These are phyloP conservation scores for Phytophthora litchii DNA, from an alignment of 352 stramenopile species.

Conservation along the genomic window DNA sequence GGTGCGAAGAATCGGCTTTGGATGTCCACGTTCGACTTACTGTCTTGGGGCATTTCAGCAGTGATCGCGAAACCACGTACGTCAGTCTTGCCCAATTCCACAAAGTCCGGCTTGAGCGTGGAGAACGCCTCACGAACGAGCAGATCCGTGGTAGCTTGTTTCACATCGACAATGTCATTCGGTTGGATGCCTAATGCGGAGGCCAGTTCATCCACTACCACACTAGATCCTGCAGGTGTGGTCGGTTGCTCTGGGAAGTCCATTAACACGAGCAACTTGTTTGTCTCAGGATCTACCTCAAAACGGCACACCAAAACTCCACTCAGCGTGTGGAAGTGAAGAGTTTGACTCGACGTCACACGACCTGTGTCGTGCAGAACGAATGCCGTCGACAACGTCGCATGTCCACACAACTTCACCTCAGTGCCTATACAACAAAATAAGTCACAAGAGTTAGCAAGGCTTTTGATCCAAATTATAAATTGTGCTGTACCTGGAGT, in stretches of 20 bases:
- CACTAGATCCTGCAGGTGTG: slow-evolving; percentile 6
- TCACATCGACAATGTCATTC: slow-evolving; percentile 29
- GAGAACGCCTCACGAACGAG: slow-evolving; percentile 35
- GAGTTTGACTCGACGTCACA: slow-evolving; percentile 38
- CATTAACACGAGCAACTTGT: slow-evolving; percentile 57
- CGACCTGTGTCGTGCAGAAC: slow-evolving; percentile 69
- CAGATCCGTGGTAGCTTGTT: slow-evolving; percentile 30
- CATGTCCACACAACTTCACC: slow-evolving; percentile 92
- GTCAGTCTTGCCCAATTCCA: slow-evolving; percentile 18
- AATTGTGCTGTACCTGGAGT: slow-evolving; percentile 63
- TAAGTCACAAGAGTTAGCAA: too few relatives aligned
- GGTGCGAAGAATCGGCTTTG: slow-evolving; percentile 90
- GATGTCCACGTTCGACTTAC: slow-evolving; percentile 43
- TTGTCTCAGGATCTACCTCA: slow-evolving; percentile 17
- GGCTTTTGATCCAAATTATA: too few relatives aligned
- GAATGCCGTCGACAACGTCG: slow-evolving; percentile 85
- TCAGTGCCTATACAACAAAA: slow-evolving; percentile 44
- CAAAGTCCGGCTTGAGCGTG: slow-evolving; percentile 27
- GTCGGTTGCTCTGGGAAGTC: slow-evolving; percentile 55
- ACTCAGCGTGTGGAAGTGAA: slow-evolving; percentile 80
- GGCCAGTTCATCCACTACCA: slow-evolving; percentile 15
- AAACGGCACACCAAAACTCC: slow-evolving; percentile 49
- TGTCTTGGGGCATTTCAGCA: slow-evolving; percentile 17
- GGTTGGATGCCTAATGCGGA: slow-evolving; percentile 16
- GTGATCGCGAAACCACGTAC: slow-evolving; percentile 22